phyloP scores from a whole-genome alignment of 768 basidiomycete genomes.

The Amyloporia xantha region DNA sequence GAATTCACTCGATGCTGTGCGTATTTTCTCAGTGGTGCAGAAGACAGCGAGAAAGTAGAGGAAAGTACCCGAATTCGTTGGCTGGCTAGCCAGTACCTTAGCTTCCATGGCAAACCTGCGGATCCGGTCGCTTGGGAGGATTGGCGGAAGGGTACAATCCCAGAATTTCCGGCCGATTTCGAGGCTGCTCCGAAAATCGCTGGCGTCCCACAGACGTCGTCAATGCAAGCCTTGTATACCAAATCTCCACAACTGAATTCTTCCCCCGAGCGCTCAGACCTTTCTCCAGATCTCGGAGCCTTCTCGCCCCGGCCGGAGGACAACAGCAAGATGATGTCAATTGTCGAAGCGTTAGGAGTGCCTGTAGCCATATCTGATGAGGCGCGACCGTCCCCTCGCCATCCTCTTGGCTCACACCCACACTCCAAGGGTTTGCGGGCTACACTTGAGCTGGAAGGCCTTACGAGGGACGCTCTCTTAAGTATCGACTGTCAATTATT shows the following conservation, averaged over 20 bases:
- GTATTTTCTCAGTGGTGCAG: conserved; percentile 55
- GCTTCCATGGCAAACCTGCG: conserved; percentile 46
- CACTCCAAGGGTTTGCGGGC: conserved; percentile 33
- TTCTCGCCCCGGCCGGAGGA: conserved; percentile 25
- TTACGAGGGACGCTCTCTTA: conserved; percentile 61
- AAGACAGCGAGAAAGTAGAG: conserved; percentile 30
- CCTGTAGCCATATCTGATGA: too few species aligned
- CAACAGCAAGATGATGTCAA: conserved; percentile 21
- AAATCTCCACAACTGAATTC: conserved; percentile 37
- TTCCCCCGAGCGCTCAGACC: conserved; percentile 3
- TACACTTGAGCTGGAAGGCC: conserved; percentile 54
- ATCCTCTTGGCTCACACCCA: not conserved
- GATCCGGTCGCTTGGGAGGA: conserved; percentile 51
- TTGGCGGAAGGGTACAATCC: conserved; percentile 48
- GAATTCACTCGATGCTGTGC: conserved; percentile 64
- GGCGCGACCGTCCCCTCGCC: conserved; percentile 12
- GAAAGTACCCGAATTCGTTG: conserved; percentile 47
- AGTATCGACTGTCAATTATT: conserved; percentile 55
- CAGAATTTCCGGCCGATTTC: conserved; percentile 26
- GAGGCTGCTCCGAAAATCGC: conserved; percentile 10
- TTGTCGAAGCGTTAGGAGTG: conserved; percentile 19
- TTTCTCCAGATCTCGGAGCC: conserved; percentile 21
- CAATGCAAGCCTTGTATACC: conserved; percentile 47
- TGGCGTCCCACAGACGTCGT: conserved; percentile 38
- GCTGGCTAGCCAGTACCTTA: conserved; percentile 61